These are phyloP conservation scores for Tylopilus plumbeoviolaceoides DNA, from an alignment of 768 basidiomycete genomes.

Conservation along the genomic window DNA sequence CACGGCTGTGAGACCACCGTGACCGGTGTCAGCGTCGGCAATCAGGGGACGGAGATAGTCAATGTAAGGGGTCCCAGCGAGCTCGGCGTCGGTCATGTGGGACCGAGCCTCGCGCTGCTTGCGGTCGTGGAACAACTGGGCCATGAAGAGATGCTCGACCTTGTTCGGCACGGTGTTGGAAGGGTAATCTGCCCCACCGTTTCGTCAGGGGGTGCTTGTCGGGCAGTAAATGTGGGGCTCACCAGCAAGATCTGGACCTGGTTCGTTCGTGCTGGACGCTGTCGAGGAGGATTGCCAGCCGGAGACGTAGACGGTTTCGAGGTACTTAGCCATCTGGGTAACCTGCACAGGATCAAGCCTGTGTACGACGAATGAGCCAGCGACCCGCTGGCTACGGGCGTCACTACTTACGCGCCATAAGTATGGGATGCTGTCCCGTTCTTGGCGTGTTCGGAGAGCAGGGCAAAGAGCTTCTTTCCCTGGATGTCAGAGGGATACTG, in stretches of 20 bases:
- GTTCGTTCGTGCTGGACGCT: constrained; percentile 90
- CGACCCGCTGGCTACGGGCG: too few species aligned
- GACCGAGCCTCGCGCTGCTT: constrained; percentile 87
- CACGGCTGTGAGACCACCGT: constrained; percentile 95
- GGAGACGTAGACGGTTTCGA: constrained; percentile 98
- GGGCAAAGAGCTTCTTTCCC: constrained; percentile 81
- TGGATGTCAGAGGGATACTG: constrained; percentile 81
- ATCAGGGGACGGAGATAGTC: constrained; percentile 94
- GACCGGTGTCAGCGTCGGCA: constrained; percentile 97
- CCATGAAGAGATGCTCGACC: constrained; percentile 97
- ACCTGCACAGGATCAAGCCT: constrained; percentile 97
- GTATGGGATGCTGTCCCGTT: constrained; percentile 85
- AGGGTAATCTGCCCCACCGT: constrained; percentile 70
- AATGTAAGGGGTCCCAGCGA: constrained; percentile 62
- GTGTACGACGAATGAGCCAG: constrained; percentile 23
- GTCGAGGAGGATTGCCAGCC: constrained; percentile 96
- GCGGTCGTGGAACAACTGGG: constrained; percentile 98
- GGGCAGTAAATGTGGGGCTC: constrained; percentile 14
- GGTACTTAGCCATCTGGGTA: constrained; percentile 98
- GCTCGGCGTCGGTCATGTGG: constrained; percentile 63
- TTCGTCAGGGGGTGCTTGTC: neutral
- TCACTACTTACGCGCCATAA: constrained; percentile 84
- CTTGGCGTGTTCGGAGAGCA: constrained; percentile 74
- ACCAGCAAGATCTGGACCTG: constrained; percentile 98
- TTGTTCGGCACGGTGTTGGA: constrained; percentile 99